A percentile compares a stretch with the other conserved stretches of the same genome.
Conservation (phyloP, 169 alveolate species). For the Plasmodium falciparum region DNA sequence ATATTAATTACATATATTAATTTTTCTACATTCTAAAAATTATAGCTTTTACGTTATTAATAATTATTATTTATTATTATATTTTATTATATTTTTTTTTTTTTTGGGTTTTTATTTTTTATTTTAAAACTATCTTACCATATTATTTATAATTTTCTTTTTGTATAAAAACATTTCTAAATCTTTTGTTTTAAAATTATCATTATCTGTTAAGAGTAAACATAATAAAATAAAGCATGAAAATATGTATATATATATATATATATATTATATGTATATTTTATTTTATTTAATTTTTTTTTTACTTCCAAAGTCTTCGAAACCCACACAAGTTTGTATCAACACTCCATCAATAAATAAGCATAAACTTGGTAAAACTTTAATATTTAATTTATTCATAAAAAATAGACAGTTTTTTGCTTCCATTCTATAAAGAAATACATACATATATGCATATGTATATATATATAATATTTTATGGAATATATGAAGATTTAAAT, state of each 20-base stretch:
- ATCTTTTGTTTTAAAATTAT: slow-evolving; percentile 62
- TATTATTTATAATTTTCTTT: slow-evolving; percentile 50
- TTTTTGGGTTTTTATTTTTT: slow-evolving; percentile 1
- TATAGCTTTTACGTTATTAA: neutral
- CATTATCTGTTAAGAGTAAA: slow-evolving; percentile 26
- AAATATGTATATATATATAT: neutral
- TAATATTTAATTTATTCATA: slow-evolving; percentile 59
- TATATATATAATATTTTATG: too few relatives aligned
- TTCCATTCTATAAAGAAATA: slow-evolving; percentile 43
- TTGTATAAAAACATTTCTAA: slow-evolving; percentile 48
- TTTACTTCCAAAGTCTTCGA: slow-evolving; percentile 73
- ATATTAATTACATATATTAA: too few relatives aligned
- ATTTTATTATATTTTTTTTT: slow-evolving; percentile 7
- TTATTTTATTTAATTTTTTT: slow-evolving; percentile 1
- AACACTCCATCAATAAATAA: slow-evolving; percentile 71
- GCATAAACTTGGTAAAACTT: slow-evolving; percentile 68
- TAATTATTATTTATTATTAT: slow-evolving; percentile 6
- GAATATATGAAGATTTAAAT: too few relatives aligned
- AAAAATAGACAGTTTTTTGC: slow-evolving; percentile 71
- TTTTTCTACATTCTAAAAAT: too few relatives aligned
- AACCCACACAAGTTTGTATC: slow-evolving; percentile 52
- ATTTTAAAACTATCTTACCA: slow-evolving; percentile 27
- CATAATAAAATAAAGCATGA: neutral
- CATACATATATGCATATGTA: neutral
- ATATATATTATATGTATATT: neutral